Conservation (phyloP, 805 yeast genomes). For the Yamadazyma scolyti region DNA sequence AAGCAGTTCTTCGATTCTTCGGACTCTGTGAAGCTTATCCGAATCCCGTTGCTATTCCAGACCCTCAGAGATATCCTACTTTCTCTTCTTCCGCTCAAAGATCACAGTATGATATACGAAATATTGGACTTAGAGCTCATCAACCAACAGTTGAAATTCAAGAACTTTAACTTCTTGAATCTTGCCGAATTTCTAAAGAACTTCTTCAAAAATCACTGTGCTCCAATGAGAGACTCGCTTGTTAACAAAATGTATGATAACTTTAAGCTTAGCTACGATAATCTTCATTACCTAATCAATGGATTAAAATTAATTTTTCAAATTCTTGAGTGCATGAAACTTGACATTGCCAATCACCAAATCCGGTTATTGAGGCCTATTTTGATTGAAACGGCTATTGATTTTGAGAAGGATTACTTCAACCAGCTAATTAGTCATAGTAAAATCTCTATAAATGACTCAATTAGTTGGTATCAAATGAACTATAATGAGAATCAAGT, state of each 20-base stretch:
- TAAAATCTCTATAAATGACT: conserved; percentile 57
- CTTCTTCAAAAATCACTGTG: conserved; percentile 84
- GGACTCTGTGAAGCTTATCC: conserved; percentile 23
- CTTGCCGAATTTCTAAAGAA: conserved; percentile 72
- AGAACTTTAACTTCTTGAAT: conserved; percentile 68
- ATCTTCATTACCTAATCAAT: conserved; percentile 53
- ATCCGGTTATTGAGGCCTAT: conserved; percentile 81
- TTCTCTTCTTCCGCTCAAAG: conserved; percentile 73
- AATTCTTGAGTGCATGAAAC: conserved; percentile 88
- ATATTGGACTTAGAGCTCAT: conserved; percentile 73
- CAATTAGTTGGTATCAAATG: conserved; percentile 62
- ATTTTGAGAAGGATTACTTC: conserved; percentile 84
- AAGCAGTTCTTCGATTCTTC: conserved; percentile 29
- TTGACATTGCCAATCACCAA: conserved; percentile 94
- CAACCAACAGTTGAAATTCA: conserved; percentile 68
- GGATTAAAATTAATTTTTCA: conserved; percentile 77
- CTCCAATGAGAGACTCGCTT: conserved; percentile 92
- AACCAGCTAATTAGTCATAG: conserved; percentile 48
- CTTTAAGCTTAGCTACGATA: conserved; percentile 49
- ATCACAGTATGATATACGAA: conserved; percentile 61
- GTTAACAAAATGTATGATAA: conserved; percentile 74
- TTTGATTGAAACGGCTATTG: conserved; percentile 80
- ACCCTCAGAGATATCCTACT: conserved; percentile 76
- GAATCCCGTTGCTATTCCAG: conserved; percentile 67
- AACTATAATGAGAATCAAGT: conserved; percentile 21